A percentile compares a stretch with the other conserved stretches of the same genome.
phyloP scores from a whole-genome alignment of 2,329 filamentous ascomycete species.

The Aspergillus eucalypticola region DNA sequence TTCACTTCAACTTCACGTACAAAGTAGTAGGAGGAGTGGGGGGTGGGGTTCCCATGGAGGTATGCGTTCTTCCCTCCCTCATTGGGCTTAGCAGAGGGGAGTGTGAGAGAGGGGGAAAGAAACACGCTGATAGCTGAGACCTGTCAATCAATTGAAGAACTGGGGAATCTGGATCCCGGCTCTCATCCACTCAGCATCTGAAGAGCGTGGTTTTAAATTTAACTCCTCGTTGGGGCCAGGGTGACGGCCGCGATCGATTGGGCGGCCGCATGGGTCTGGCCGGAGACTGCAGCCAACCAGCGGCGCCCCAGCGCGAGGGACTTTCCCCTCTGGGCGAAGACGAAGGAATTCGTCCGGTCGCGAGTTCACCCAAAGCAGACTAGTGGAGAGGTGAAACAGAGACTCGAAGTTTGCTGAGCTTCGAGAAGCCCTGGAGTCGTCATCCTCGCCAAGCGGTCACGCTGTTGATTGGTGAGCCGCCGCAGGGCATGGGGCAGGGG shows the following conservation, averaged over 20 bases:
- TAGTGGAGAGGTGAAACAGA: constrained; percentile 20
- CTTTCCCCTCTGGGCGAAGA: constrained; percentile 13
- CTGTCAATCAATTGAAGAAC: constrained; percentile 10
- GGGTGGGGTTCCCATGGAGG: constrained; percentile 7
- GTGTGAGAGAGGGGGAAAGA: no score
- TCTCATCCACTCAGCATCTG: not conserved
- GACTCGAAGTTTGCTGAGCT: constrained; percentile 21
- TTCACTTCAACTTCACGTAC: constrained; percentile 1
- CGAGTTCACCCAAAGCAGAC: constrained; percentile 4
- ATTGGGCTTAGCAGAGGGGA: not conserved
- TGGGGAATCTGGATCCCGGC: constrained; percentile 10
- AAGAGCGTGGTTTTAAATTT: constrained; percentile 11
- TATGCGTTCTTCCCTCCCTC: constrained; percentile 3
- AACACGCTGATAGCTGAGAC: not conserved
- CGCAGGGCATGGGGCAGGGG: constrained; percentile 8
- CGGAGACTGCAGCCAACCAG: constrained; percentile 12
- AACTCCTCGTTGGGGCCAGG: constrained; percentile 10
- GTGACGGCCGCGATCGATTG: constrained; percentile 5
- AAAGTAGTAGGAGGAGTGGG: constrained; percentile 1
- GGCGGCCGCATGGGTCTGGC: not conserved
- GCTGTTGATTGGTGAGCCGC: not conserved
- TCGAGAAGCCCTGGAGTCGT: constrained; percentile 26
- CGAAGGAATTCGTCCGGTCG: constrained; percentile 5
- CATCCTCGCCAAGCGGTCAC: constrained; percentile 15
- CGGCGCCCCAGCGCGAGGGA: not conserved